Conservation (phyloP, 2,329 filamentous ascomycete genomes). For the Neophaeococcomyces aloes region DNA sequence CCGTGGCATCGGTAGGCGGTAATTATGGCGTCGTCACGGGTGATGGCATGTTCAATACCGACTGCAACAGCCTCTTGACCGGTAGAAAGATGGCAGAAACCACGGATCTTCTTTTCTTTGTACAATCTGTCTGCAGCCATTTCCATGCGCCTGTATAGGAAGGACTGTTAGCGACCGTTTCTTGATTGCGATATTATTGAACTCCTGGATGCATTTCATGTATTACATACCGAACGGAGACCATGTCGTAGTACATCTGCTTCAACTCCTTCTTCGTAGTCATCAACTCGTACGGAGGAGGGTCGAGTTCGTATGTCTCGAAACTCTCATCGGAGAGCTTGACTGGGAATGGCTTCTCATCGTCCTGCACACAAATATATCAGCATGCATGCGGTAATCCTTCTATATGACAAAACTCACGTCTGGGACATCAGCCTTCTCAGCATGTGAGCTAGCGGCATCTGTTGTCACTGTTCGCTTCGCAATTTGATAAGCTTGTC, state of each 20-base stretch:
- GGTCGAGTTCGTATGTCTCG: conserved; percentile 98
- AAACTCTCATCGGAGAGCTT: conserved; percentile 96
- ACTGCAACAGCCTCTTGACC: conserved; percentile 96
- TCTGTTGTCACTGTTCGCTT: conserved; percentile 84
- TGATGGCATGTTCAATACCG: conserved; percentile 93
- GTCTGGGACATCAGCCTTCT: conserved; percentile 60
- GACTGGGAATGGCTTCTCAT: conserved; percentile 86
- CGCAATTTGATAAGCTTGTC: conserved; percentile 37
- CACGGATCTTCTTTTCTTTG: conserved; percentile 99
- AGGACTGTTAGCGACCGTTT: conserved; percentile 11
- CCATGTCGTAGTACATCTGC: conserved; percentile 99
- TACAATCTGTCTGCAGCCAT: conserved; percentile 98
- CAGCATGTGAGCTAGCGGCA: conserved; percentile 81
- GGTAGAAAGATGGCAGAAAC: conserved; percentile 97
- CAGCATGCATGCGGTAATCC: background rate
- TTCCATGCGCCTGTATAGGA: conserved; percentile 74
- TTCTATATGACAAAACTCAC: conserved; percentile 42
- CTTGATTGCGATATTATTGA: too few species aligned
- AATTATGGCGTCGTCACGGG: conserved; percentile 84
- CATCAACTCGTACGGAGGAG: conserved; percentile 81
- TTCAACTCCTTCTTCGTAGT: conserved; percentile 97
- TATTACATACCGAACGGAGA: conserved; percentile 67
- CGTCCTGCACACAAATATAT: conserved; percentile 50
- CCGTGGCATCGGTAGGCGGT: conserved; percentile 99
- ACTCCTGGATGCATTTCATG: too few species aligned